These are phyloP conservation scores for Starmerella ratchasimensis DNA, from an alignment of 805 yeast genomes.

Conservation along the genomic window DNA sequence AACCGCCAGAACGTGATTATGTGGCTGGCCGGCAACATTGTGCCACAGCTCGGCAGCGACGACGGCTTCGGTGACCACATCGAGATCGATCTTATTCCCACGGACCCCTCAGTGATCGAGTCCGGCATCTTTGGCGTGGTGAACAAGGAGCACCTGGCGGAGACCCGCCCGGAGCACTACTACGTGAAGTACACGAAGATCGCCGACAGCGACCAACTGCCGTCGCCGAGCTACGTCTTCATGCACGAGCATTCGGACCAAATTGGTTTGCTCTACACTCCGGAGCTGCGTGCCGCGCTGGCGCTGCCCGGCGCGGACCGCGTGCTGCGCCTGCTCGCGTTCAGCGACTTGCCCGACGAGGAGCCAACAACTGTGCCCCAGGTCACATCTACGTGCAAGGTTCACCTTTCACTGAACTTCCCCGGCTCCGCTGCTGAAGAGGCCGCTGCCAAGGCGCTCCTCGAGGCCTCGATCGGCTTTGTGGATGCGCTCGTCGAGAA, in stretches of 20 bases:
- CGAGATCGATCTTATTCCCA: conserved; percentile 45
- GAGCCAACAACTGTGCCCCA: conserved; percentile 44
- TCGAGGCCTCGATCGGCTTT: conserved; percentile 43
- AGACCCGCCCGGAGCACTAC: conserved; percentile 60
- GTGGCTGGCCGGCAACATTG: conserved; percentile 46
- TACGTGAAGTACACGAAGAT: conserved; percentile 76
- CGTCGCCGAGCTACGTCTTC: conserved; percentile 66
- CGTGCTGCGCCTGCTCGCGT: conserved; percentile 51
- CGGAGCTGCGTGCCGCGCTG: conserved; percentile 31
- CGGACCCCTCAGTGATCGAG: conserved; percentile 35
- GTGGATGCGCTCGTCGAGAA: conserved; percentile 46
- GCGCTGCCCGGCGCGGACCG: conserved; percentile 33
- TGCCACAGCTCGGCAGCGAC: conserved; percentile 42
- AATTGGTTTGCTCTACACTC: conserved; percentile 48
- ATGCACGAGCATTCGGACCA: conserved; percentile 83
- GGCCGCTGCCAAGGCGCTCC: conserved; percentile 35
- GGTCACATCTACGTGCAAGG: conserved; percentile 24
- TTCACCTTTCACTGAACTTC: conserved; percentile 41
- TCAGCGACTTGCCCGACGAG: conserved; percentile 71
- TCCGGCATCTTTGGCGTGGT: conserved; percentile 74
- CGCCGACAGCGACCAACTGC: conserved; percentile 46
- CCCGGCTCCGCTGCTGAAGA: conserved; percentile 39
- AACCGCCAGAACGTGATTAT: conserved; percentile 71
- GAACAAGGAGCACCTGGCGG: conserved; percentile 70
- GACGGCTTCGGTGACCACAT: conserved; percentile 42